Base-by-base conservation (phyloP, 2,329 filamentous ascomycete genomes). In the Cladophialophora carrionii region DNA sequence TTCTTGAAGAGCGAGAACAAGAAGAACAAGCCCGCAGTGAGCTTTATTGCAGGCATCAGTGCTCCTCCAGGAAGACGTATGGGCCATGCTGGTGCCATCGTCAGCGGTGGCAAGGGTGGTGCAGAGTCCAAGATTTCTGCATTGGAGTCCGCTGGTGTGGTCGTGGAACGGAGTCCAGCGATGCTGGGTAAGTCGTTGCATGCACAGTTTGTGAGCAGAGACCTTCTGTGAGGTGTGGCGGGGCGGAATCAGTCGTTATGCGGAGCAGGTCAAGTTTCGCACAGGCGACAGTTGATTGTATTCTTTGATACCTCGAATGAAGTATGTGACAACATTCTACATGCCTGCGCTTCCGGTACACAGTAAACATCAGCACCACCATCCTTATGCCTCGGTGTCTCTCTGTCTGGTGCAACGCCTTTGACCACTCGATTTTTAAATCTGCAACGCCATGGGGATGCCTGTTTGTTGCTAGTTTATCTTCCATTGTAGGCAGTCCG, bases 81-180 rank as follows among this genome's bases (percentile, higher is more conserved):
- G 95, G 95, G 95, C 73, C 95, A 99, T 85, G 95, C 95, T 72
- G 95, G 95, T 84, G 95, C 95, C 77, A 99, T 99, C 78, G 94
- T 99, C 71, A 92, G 91, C 72, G 95, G 95, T 74, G 95, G 95
- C 75, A 98, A 97, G 88, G 95, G 95, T 77, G 95, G 92, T 78
- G 95, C 95, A 71, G 92, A 98, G 83, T 96, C 92, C 78, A 99
- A 99, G 90, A 99, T 99, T 81, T 85, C 88, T 75, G 95, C 95
- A 68, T 88, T 99, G 67, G 90, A 98, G 84, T 85, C 86, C 71
- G 95, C 95, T 69, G 95, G 95, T 78, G 95, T 98, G 74, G 87
- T 97, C 74, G 95, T 99, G 72, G 94, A 98, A 88, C 89, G 92
- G 80, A 96, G 91, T 75, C 94, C 95, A 71, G 95, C 95, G 72